phyloP scores from a whole-genome alignment of 768 basidiomycete species.

The Crassisporium funariophilum region DNA sequence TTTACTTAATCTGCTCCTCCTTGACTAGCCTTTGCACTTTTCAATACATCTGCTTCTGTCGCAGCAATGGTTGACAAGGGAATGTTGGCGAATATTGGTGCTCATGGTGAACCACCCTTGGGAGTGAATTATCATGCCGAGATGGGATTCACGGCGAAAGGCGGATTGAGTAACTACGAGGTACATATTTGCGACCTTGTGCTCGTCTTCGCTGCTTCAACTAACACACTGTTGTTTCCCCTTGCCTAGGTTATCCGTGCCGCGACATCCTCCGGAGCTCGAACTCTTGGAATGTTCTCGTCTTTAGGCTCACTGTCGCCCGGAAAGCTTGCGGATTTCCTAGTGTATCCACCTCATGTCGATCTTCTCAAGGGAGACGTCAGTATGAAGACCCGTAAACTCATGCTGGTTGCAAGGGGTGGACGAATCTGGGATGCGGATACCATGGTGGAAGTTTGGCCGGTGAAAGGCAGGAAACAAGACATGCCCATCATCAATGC shows the following conservation, averaged over 20 bases:
- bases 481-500: slow-evolving; percentile 61
- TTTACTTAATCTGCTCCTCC: slow-evolving; percentile 4
- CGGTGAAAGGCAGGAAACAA: slow-evolving; percentile 58
- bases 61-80: slow-evolving; percentile 71
- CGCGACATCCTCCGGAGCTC: slow-evolving; percentile 67
- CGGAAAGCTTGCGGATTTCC: slow-evolving; percentile 73
- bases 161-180: slow-evolving; percentile 73
- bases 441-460: slow-evolving; percentile 73
- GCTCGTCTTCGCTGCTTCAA: not conserved
- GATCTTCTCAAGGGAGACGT: slow-evolving; percentile 59
- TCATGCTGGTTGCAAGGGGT: slow-evolving; percentile 61
- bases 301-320: slow-evolving; percentile 64
- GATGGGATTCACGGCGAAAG: slow-evolving; percentile 63
- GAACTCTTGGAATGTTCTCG: slow-evolving; percentile 60
- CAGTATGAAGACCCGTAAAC: slow-evolving; percentile 45
- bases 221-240: not conserved
- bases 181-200: slow-evolving; percentile 35
- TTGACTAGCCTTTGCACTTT: slow-evolving; percentile 57
- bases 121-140: slow-evolving; percentile 80
- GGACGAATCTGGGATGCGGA: slow-evolving; percentile 72
- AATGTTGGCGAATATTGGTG: slow-evolving; percentile 65
- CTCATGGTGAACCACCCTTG: slow-evolving; percentile 72
- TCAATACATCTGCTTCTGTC: slow-evolving; percentile 69
- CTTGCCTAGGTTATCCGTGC: slow-evolving; percentile 59
- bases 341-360: slow-evolving; percentile 64